A percentile compares a stretch with the other conserved stretches of the same genome.
Evolutionary conservation across 176 grass and related monocot genomes (phyloP).

Genomic region (Paspalum notatum): DNA sequence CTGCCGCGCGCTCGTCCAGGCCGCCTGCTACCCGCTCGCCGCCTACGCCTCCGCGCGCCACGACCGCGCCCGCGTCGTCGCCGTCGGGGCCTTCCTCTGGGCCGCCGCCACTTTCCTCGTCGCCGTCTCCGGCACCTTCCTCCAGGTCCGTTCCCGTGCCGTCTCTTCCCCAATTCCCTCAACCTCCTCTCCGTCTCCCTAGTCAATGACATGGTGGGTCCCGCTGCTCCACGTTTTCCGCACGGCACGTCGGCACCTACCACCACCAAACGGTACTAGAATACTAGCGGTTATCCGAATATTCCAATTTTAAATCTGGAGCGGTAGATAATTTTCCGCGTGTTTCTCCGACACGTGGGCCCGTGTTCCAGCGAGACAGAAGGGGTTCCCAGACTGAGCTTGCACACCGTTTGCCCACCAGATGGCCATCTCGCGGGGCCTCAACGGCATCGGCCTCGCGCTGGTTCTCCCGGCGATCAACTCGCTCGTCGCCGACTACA

Average conservation of each 20-base stretch:
- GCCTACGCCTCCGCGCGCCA: slow-evolving; percentile 71
- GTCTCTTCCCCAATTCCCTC: not conserved
- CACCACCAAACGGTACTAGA: not conserved
- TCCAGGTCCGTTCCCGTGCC: slow-evolving; percentile 47
- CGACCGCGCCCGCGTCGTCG: slow-evolving; percentile 69
- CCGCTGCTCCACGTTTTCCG: not conserved
- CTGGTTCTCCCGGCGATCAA: slow-evolving; percentile 69
- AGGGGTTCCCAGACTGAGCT: too few species aligned
- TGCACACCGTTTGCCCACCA: slow-evolving; percentile 1
- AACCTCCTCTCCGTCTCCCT: not conserved
- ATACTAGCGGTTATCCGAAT: slow-evolving; percentile 39
- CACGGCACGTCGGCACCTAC: not conserved
- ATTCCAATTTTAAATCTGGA: not conserved
- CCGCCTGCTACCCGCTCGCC: slow-evolving; percentile 80
- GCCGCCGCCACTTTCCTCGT: slow-evolving; percentile 74
- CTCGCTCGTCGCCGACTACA: slow-evolving; percentile 80
- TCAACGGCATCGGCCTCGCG: slow-evolving; percentile 75
- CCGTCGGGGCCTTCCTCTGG: slow-evolving; percentile 75
- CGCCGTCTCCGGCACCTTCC: slow-evolving; percentile 66
- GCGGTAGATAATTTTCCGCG: too few species aligned
- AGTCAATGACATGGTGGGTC: not conserved
- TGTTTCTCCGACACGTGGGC: too few species aligned
- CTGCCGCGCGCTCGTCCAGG: slow-evolving; percentile 76
- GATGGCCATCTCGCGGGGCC: slow-evolving; percentile 79
- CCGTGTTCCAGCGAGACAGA: too few species aligned